phyloP scores from a whole-genome alignment of 2,329 filamentous ascomycete genomes.

The Akanthomyces dipterigenus region DNA sequence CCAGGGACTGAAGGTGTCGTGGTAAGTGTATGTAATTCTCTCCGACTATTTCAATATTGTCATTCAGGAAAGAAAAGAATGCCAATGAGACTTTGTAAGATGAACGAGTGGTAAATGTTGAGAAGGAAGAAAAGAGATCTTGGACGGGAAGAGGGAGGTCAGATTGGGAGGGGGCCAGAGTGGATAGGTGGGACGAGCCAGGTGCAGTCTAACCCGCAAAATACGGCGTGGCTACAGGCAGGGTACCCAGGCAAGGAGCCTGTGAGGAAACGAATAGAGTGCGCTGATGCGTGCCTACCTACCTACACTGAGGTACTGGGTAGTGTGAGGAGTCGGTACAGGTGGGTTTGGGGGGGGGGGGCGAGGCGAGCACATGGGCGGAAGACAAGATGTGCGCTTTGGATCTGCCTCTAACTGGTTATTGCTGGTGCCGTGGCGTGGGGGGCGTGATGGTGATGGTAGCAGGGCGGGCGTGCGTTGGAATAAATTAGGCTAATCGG shows the following conservation, averaged over 20 bases:
- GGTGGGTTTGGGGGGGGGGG: conserved; percentile 1
- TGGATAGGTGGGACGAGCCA: conserved; percentile 8
- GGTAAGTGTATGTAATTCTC: not conserved
- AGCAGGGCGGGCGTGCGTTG: not conserved
- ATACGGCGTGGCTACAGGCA: conserved; percentile 7
- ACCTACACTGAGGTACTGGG: no score
- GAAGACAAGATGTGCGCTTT: conserved; percentile 8
- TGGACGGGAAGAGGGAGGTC: conserved; percentile 8
- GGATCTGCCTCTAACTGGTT: not conserved
- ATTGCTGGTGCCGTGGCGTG: no score
- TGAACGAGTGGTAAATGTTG: not conserved
- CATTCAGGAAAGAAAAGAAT: not conserved
- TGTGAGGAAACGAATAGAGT: not conserved
- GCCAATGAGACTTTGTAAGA: not conserved
- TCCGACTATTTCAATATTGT: not conserved
- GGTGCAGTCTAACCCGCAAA: conserved; percentile 6
- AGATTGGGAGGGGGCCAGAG: conserved; percentile 4
- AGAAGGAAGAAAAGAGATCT: conserved; percentile 4
- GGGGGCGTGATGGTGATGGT: not conserved
- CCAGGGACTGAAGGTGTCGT: not conserved
- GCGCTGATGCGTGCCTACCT: no score
- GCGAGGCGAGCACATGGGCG: conserved; percentile 10
- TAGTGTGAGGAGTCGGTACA: not conserved
- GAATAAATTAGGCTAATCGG: no score
- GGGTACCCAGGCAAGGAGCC: not conserved